A percentile compares a stretch with the other conserved stretches of the same genome.
These are phyloP conservation scores for Apiospora malaysiana DNA, from an alignment of 2,329 filamentous ascomycete genomes.

Conservation along the genomic window DNA sequence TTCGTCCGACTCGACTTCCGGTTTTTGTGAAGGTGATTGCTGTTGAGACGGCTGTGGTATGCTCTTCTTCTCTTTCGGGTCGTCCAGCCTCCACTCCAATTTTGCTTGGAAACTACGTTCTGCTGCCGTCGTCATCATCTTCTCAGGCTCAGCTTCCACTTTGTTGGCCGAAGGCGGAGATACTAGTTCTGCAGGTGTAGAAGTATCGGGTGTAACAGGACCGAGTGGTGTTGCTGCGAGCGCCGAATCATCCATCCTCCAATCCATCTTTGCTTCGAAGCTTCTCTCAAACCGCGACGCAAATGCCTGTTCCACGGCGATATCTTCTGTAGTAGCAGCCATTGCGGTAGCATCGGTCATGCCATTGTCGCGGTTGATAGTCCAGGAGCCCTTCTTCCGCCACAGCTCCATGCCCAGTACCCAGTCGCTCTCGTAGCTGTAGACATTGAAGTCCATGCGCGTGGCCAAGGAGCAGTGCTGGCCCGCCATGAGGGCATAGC, in stretches of 20 bases:
- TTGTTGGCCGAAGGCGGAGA: background rate
- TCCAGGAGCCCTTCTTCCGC: slow-evolving; percentile 64
- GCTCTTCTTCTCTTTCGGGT: slow-evolving; percentile 46
- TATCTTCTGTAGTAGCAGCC: background rate
- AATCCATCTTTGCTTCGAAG: slow-evolving; percentile 56
- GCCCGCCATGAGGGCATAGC: slow-evolving; percentile 88
- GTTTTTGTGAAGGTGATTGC: background rate
- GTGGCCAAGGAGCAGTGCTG: slow-evolving; percentile 84
- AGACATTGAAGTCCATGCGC: slow-evolving; percentile 95
- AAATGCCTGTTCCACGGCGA: slow-evolving; percentile 24
- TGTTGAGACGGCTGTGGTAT: background rate
- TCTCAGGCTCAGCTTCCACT: slow-evolving; percentile 28
- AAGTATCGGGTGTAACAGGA: background rate
- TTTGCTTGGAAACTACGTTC: slow-evolving; percentile 60
- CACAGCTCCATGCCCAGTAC: slow-evolving; percentile 92
- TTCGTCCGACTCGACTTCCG: slow-evolving; percentile 49
- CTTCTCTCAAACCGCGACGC: slow-evolving; percentile 44
- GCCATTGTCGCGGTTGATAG: slow-evolving; percentile 42
- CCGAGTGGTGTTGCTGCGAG: slow-evolving; percentile 24
- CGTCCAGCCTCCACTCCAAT: slow-evolving; percentile 55
- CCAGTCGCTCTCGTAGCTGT: slow-evolving; percentile 96
- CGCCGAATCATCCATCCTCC: slow-evolving; percentile 49
- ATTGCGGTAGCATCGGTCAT: slow-evolving; percentile 1
- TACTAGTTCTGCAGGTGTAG: background rate
- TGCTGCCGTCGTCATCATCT: slow-evolving; percentile 30